Conservation (phyloP, 2,329 filamentous ascomycete genomes). For the Epichloe amarillans region DNA sequence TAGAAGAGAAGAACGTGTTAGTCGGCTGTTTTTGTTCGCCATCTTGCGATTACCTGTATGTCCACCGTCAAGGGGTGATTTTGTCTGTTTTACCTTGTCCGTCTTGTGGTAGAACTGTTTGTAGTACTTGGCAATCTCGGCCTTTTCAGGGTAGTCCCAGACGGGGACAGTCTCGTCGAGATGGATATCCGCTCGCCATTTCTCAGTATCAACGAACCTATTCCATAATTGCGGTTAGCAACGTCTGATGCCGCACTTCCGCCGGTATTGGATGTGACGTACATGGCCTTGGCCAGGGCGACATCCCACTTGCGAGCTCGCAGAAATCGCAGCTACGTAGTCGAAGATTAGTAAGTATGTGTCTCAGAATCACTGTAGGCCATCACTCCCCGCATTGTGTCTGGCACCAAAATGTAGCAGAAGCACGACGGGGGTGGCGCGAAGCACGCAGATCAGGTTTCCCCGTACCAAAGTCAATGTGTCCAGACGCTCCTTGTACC, state of each 20-base stretch:
- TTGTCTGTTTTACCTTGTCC: conserved; percentile 47
- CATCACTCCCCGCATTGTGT: neutral
- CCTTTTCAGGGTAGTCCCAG: conserved; percentile 81
- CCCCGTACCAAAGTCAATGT: conserved; percentile 71
- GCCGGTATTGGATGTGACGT: conserved; percentile 20
- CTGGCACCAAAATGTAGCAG: neutral
- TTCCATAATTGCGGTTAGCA: neutral
- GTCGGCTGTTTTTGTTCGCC: neutral
- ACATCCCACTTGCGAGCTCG: conserved; percentile 94
- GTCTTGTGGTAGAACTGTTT: conserved; percentile 99
- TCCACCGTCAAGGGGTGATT: neutral
- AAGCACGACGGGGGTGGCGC: too few species aligned
- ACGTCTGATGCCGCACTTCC: neutral
- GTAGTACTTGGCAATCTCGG: conserved; percentile 78
- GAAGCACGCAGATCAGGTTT: neutral
- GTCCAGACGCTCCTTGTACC: conserved; percentile 74
- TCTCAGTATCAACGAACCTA: conserved; percentile 84
- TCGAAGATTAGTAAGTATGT: neutral
- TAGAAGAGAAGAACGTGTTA: conserved; percentile 22
- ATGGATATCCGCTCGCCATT: conserved; percentile 78
- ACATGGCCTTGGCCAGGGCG: conserved; percentile 76
- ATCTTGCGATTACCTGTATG: neutral
- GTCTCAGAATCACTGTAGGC: too few species aligned
- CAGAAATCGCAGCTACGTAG: conserved; percentile 64
- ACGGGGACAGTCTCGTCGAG: conserved; percentile 68